Percentiles rank a stretch among this genome's conserved stretches.
Evolutionary conservation across 768 basidiomycete genomes (phyloP).

Genomic region (Lactifluus volemus): DNA sequence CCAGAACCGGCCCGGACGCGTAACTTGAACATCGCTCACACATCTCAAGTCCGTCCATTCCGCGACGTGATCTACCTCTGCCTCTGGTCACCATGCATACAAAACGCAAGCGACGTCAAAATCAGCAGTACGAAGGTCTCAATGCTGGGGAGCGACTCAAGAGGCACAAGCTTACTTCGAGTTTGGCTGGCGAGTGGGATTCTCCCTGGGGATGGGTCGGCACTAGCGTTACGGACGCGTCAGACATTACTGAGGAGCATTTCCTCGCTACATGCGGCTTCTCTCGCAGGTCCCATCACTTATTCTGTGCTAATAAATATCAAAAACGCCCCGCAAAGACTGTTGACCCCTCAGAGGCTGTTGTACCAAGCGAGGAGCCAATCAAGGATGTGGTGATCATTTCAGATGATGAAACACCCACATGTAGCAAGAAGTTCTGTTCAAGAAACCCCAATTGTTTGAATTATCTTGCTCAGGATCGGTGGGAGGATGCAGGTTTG

Average conservation of each 20-base stretch:
- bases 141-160: constrained; percentile 56
- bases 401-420: constrained; percentile 52
- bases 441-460: constrained; percentile 76
- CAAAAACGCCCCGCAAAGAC: constrained; percentile 22
- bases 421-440: constrained; percentile 58
- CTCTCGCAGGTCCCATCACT: constrained; percentile 38
- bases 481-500: constrained; percentile 69
- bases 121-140: constrained; percentile 40
- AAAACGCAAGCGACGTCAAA: constrained; percentile 52
- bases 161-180: constrained; percentile 41
- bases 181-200: constrained; percentile 20
- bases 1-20: constrained; percentile 6
- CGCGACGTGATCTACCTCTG: not conserved
- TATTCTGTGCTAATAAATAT: constrained; percentile 55
- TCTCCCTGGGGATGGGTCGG: constrained; percentile 79
- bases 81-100: constrained; percentile 35
- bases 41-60: not conserved
- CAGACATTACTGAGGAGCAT: constrained; percentile 61
- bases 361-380: constrained; percentile 33
- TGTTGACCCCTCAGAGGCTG: constrained; percentile 17
- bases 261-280: constrained; percentile 61
- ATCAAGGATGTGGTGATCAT: constrained; percentile 60
- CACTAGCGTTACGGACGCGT: constrained; percentile 45
- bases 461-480: constrained; percentile 78
- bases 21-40: not conserved